These are phyloP conservation scores for Aspergillus bombycis DNA, from an alignment of 2,329 filamentous ascomycete genomes.

Conservation along the genomic window DNA sequence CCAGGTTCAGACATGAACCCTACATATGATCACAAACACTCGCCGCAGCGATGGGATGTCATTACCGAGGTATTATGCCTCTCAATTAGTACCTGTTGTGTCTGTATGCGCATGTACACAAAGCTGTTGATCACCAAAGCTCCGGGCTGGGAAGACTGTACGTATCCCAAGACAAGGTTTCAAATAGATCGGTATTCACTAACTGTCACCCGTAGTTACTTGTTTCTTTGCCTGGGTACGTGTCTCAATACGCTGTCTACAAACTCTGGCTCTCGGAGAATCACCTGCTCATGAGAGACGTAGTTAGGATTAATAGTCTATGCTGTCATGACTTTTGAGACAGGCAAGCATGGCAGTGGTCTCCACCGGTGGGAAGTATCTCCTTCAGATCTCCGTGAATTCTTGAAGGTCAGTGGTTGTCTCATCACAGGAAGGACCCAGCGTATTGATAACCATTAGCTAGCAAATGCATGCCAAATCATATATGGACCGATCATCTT, in stretches of 20 bases:
- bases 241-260: neutral
- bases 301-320: constrained; percentile 30
- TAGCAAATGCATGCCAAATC: constrained; percentile 29
- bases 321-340: constrained; percentile 23
- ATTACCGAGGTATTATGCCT: constrained; percentile 25
- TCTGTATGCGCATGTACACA: constrained; percentile 29
- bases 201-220: constrained; percentile 16
- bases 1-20: neutral
- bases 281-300: neutral
- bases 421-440: neutral
- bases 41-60: constrained; percentile 19
- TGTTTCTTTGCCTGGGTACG: constrained; percentile 27
- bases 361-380: constrained; percentile 22
- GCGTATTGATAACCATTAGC: constrained; percentile 9
- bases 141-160: constrained; percentile 28
- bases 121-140: constrained; percentile 30
- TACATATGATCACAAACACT: constrained; percentile 16
- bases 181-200: neutral
- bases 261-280: neutral
- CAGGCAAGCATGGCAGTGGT: constrained; percentile 26
- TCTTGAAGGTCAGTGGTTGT: constrained; percentile 17
- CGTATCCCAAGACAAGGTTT: constrained; percentile 8
- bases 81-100: constrained; percentile 20
- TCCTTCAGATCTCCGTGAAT: constrained; percentile 21
- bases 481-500: constrained; percentile 33